Base-by-base conservation (phyloP, 768 basidiomycete genomes). In the Mrakia gelida region DNA sequence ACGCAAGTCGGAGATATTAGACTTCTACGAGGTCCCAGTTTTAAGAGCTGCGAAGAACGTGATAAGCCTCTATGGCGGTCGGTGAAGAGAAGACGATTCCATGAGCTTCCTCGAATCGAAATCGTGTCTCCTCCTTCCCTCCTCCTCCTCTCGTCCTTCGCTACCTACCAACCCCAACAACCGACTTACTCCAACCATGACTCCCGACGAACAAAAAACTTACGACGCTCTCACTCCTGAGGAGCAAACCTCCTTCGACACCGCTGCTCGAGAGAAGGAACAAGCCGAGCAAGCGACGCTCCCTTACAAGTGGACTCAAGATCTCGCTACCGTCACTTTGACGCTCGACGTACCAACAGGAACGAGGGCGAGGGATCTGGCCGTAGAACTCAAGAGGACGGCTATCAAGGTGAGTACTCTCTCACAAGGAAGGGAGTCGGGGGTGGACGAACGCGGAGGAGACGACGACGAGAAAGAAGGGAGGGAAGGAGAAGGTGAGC, bases 231-330 rank as follows among this genome's bases (percentile, higher is more conserved):
- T 79, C 73, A 26, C 67, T 23, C 54, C 65, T 26, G 23, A 18
- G 21, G 34, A 59, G 21, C 78, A 75, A 38, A 10, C 11, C 15
- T 73, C 65, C 8, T 75, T 54, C 41, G 73, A 79, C 26, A 32
- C 73, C 13, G 59, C 78, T 34, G 45, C 49, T 16, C 65, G 61
- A 4, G 78, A 21, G 5, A 59, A 38, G 41, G 65, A 75, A 34
- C 73, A 45, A 4, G 54, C 34, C 10, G 78, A 79, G 52, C 77
- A 80, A 74, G 75, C 81, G 94, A 93, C 90, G 26, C 86, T 99
- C 80, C 97, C 97, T 8, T 98, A 96, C 84, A 86, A 85, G 75
- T 99, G 97, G 97, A 90, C 85, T 68, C 97, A 99, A 83, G 90
- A 94, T 81, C 87, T 99, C 10, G 89, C 89, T 21, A 94, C 97